phyloP scores from a whole-genome alignment of 805 yeast species.

The Grigorovia jiainica region DNA sequence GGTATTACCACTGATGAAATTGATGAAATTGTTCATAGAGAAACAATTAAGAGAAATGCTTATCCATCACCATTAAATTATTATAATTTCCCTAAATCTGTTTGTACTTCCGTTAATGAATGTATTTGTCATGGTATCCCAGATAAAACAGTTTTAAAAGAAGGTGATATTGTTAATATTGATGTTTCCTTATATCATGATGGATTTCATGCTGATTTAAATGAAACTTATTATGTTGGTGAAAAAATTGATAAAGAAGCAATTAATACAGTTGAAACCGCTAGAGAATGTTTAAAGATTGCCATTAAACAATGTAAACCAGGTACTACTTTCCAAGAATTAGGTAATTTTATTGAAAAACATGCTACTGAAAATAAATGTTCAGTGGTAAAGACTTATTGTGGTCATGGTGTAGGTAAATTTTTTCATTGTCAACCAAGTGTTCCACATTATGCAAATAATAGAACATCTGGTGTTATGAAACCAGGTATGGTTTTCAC shows the following conservation, averaged over 20 bases:
- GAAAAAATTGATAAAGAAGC: constrained; percentile 57
- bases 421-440: constrained; percentile 89
- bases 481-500: constrained; percentile 96
- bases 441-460: constrained; percentile 88
- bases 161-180: constrained; percentile 89
- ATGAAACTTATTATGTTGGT: constrained; percentile 95
- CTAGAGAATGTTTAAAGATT: constrained; percentile 76
- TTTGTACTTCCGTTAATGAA: constrained; percentile 92
- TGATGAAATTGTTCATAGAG: constrained; percentile 78
- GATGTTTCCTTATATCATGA: constrained; percentile 79
- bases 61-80: constrained; percentile 95
- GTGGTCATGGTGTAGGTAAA: constrained; percentile 88
- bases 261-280: constrained; percentile 85
- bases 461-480: constrained; percentile 88
- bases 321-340: constrained; percentile 74
- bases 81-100: constrained; percentile 84
- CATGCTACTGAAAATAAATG: constrained; percentile 72
- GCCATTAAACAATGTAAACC: constrained; percentile 87
- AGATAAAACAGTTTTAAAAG: constrained; percentile 74
- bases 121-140: constrained; percentile 97
- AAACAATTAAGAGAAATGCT: constrained; percentile 77
- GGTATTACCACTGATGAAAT: constrained; percentile 92
- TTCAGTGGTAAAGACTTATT: constrained; percentile 81
- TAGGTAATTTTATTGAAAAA: constrained; percentile 82
- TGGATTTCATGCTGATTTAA: constrained; percentile 90